phyloP scores from a whole-genome alignment of 2,329 filamentous ascomycete genomes.

The Bimuria novae-zelandiae region DNA sequence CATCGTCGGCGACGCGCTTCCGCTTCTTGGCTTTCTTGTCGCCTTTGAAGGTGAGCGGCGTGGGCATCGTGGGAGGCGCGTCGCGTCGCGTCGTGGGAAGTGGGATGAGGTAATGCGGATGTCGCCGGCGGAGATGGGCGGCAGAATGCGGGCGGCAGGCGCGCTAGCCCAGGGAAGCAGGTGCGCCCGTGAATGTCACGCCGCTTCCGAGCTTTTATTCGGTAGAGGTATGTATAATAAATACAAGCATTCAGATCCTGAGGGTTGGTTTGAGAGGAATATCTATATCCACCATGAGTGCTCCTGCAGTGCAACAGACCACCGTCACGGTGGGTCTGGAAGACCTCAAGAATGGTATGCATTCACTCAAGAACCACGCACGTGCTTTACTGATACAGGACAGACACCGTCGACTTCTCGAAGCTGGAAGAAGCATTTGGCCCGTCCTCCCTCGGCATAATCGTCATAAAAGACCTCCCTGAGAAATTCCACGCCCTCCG shows the following conservation, averaged over 20 bases:
- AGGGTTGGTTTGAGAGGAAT: no score
- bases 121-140: conserved; percentile 27
- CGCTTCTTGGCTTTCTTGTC: conserved; percentile 94
- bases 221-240: no score
- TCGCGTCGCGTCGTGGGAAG: conserved; percentile 9
- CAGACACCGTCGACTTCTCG: conserved; percentile 47
- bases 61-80: conserved; percentile 66
- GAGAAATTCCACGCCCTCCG: conserved; percentile 72
- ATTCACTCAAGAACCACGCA: neutral
- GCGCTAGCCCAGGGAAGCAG: neutral
- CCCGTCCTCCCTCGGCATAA: conserved; percentile 85
- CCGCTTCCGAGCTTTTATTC: no score
- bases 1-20: conserved; percentile 68
- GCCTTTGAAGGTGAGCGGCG: conserved; percentile 92
- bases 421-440: conserved; percentile 82
- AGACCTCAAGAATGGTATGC: conserved; percentile 53
- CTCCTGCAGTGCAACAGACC: conserved; percentile 25
- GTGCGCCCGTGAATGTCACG: neutral
- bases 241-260: no score
- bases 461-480: conserved; percentile 88
- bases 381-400: neutral
- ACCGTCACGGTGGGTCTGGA: conserved; percentile 41
- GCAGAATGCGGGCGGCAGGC: conserved; percentile 18
- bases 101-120: conserved; percentile 23
- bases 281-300: conserved; percentile 18